Conservation (phyloP, 2,329 filamentous ascomycete species). For the Diaporthe sp. region DNA sequence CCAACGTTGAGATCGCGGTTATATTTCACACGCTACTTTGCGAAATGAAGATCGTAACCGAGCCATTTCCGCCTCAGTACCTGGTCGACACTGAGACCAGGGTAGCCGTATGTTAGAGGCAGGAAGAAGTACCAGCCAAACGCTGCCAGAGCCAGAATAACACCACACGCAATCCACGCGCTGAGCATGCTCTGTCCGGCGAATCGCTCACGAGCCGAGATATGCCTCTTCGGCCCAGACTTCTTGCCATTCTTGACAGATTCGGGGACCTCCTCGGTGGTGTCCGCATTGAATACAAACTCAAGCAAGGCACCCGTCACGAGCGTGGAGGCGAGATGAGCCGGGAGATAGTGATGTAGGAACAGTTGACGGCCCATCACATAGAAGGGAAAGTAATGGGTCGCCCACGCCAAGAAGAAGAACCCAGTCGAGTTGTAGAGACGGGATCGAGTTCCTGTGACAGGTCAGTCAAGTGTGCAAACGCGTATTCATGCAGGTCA, state of each 20-base stretch:
- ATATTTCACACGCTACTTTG: constrained; percentile 76
- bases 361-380: constrained; percentile 99
- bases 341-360: constrained; percentile 96
- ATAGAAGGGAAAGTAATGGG: constrained; percentile 97
- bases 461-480: constrained; percentile 48
- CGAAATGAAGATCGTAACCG: constrained; percentile 97
- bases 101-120: constrained; percentile 94
- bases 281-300: constrained; percentile 95
- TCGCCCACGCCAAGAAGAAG: constrained; percentile 98
- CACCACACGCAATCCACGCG: constrained; percentile 82
- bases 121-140: constrained; percentile 94
- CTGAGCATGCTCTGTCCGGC: constrained; percentile 81
- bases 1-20: background rate
- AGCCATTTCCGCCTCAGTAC: constrained; percentile 93
- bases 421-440: constrained; percentile 99
- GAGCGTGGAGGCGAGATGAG: constrained; percentile 90
- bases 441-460: constrained; percentile 84
- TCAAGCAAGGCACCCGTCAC: constrained; percentile 93
- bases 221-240: constrained; percentile 67
- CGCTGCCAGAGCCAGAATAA: constrained; percentile 77
- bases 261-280: constrained; percentile 68
- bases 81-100: constrained; percentile 83
- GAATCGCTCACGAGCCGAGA: constrained; percentile 86
- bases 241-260: constrained; percentile 62
- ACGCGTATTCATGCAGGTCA: background rate